Percentiles rank a stretch among this genome's conserved stretches.
phyloP scores from a whole-genome alignment of 495 filamentous ascomycete genomes.

The Penicillium daleae region DNA sequence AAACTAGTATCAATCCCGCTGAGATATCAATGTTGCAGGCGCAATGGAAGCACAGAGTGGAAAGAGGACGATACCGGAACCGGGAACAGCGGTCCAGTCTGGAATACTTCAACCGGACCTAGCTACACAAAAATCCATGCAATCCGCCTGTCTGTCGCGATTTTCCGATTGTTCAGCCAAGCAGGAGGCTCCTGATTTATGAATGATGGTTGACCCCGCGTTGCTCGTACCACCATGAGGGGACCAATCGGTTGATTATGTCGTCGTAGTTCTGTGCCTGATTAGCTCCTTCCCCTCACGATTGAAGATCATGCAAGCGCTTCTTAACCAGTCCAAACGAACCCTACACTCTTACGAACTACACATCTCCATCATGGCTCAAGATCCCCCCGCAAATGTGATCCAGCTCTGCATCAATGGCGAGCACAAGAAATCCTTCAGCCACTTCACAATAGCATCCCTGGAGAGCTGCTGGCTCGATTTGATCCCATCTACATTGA shows the following conservation, averaged over 20 bases:
- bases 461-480: conserved; percentile 33
- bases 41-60: background rate
- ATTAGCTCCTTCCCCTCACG: background rate
- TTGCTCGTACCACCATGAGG: background rate
- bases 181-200: background rate
- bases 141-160: background rate
- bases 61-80: background rate
- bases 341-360: background rate
- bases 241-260: conserved; percentile 2
- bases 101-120: background rate
- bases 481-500: conserved; percentile 43
- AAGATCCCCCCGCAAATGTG: background rate
- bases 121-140: background rate
- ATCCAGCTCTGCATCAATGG: conserved; percentile 29
- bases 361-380: conserved; percentile 13
- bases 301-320: background rate
- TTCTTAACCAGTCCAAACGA: background rate
- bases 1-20: background rate
- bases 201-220: background rate
- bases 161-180: background rate
- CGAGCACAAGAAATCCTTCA: conserved; percentile 27
- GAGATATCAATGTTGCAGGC: too few relatives aligned
- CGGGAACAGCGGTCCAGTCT: background rate
- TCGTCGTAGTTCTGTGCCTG: background rate
- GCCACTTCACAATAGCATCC: conserved; percentile 46